Evolutionary conservation across 2,329 filamentous ascomycete species (phyloP).

Genomic region (Neonectria punicea): DNA sequence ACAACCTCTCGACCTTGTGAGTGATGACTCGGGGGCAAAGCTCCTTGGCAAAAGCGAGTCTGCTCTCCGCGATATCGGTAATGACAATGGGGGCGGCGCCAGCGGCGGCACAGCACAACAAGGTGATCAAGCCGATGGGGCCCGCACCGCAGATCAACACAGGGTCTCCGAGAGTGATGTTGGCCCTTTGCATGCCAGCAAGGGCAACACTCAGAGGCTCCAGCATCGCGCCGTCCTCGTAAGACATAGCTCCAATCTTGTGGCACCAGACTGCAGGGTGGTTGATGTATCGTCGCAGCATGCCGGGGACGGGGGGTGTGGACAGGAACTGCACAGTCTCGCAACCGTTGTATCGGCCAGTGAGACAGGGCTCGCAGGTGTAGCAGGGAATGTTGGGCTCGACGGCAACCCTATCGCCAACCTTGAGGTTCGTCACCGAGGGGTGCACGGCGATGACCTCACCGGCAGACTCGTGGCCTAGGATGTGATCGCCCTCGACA

Average conservation of each 20-base stretch:
- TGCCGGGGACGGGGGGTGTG: constrained; percentile 87
- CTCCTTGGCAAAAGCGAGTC: constrained; percentile 85
- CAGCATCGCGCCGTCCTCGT: constrained; percentile 88
- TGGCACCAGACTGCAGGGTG: constrained; percentile 96
- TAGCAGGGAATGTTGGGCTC: constrained; percentile 96
- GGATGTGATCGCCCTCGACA: constrained; percentile 86
- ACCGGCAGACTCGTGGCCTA: constrained; percentile 93
- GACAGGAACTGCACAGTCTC: constrained; percentile 87
- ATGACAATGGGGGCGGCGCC: constrained; percentile 92
- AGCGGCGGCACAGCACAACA: constrained; percentile 85
- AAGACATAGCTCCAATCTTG: constrained; percentile 93
- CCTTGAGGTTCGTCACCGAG: constrained; percentile 79
- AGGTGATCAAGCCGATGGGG: constrained; percentile 89
- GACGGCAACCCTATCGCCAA: constrained; percentile 91
- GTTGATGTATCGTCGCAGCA: constrained; percentile 92
- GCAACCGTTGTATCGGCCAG: constrained; percentile 95
- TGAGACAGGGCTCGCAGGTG: constrained; percentile 89
- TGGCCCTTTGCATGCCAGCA: constrained; percentile 85
- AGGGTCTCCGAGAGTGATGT: constrained; percentile 84
- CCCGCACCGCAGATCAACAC: constrained; percentile 92
- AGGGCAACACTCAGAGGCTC: constrained; percentile 92
- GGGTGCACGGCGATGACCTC: constrained; percentile 84
- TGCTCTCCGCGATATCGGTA: constrained; percentile 91
- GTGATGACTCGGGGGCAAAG: constrained; percentile 83
- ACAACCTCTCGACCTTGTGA: constrained; percentile 76